Percentiles rank a stretch among this genome's conserved stretches.
These are phyloP conservation scores for Exsudoporus frostii DNA, from an alignment of 768 basidiomycete genomes.

Conservation along the genomic window DNA sequence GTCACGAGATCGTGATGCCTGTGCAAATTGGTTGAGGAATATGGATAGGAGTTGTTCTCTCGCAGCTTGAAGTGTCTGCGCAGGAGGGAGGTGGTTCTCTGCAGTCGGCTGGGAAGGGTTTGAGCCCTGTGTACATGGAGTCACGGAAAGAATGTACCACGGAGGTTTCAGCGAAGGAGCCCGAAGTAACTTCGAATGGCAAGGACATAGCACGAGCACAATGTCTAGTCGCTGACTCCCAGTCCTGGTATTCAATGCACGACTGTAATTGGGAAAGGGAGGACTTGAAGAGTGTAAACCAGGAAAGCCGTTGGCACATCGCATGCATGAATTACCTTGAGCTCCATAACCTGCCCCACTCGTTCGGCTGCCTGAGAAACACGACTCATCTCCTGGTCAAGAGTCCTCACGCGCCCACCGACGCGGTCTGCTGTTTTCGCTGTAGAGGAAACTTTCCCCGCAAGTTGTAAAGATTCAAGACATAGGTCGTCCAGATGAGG, in stretches of 20 bases:
- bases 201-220: conserved; percentile 90
- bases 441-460: conserved; percentile 61
- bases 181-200: conserved; percentile 71
- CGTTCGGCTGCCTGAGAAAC: conserved; percentile 89
- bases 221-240: conserved; percentile 92
- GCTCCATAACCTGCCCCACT: conserved; percentile 90
- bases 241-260: conserved; percentile 79
- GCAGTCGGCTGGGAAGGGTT: conserved; percentile 70
- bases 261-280: conserved; percentile 56
- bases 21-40: conserved; percentile 77
- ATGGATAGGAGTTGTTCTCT: conserved; percentile 71
- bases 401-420: conserved; percentile 81
- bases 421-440: conserved; percentile 83
- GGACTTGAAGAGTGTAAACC: conserved; percentile 42
- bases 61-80: conserved; percentile 74
- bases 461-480: conserved; percentile 52
- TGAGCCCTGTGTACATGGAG: background rate
- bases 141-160: conserved; percentile 57
- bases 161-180: conserved; percentile 80
- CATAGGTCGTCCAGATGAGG: conserved; percentile 64
- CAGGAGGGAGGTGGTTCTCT: conserved; percentile 81
- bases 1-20: conserved; percentile 78
- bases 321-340: conserved; percentile 59
- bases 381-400: conserved; percentile 92
- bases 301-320: conserved; percentile 22